Evolutionary conservation across 169 alveolate genomes (phyloP).

Genomic region (Cryptosporidium ryanae): DNA sequence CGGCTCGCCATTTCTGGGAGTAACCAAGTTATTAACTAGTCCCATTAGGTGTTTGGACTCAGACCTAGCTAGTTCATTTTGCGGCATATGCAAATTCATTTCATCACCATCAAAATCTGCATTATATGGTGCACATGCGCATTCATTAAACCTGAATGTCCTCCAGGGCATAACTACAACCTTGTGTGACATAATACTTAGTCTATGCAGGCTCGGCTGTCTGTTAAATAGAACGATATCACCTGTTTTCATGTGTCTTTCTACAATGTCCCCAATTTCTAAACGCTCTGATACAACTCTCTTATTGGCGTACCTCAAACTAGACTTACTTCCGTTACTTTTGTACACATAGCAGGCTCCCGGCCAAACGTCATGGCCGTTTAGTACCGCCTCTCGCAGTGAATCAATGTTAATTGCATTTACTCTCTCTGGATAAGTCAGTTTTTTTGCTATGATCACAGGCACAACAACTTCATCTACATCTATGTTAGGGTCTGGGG

Average conservation of each 20-base stretch:
- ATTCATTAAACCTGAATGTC: conserved; percentile 96
- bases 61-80: conserved; percentile 96
- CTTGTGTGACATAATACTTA: conserved; percentile 97
- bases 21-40: conserved; percentile 92
- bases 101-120: conserved; percentile 99
- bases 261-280: conserved; percentile 96
- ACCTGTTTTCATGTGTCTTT: conserved; percentile 96
- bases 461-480: conserved; percentile 98
- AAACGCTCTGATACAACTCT: conserved; percentile 85
- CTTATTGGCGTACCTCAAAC: conserved; percentile 88
- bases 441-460: conserved; percentile 93
- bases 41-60: conserved; percentile 92
- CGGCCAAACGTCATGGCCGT: conserved; percentile 95
- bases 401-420: conserved; percentile 88
- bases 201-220: conserved; percentile 98
- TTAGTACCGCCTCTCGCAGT: conserved; percentile 88
- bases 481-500: conserved; percentile 99
- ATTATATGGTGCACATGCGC: conserved; percentile 98
- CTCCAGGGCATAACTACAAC: conserved; percentile 95
- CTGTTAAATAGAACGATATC: conserved; percentile 98
- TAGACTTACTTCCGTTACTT: conserved; percentile 83
- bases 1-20: conserved; percentile 98
- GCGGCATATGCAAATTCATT: conserved; percentile 99
- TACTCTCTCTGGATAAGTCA: conserved; percentile 98
- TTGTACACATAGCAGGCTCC: conserved; percentile 94